Evolutionary conservation across 2,329 filamentous ascomycete genomes (phyloP).

Genomic region (Ceratocystiopsis brevicomis): DNA sequence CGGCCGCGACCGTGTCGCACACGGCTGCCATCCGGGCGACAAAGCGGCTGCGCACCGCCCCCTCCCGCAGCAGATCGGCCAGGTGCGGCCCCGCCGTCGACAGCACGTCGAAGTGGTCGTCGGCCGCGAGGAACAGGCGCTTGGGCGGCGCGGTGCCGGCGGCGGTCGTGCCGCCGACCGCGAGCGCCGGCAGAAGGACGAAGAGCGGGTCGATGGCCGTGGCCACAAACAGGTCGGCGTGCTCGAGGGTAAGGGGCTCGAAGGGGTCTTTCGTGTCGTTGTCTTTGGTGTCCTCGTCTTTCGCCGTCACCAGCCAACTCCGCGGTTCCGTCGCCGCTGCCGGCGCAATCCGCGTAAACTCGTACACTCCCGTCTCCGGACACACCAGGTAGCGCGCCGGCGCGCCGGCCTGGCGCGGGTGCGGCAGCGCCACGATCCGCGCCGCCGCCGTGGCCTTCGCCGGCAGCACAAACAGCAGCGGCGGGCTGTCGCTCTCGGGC

Average conservation of each 20-base stretch:
- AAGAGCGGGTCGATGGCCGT: slow-evolving; percentile 75
- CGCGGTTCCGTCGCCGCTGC: slow-evolving; percentile 34
- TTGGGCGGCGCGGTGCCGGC: slow-evolving; percentile 28
- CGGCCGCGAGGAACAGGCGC: slow-evolving; percentile 46
- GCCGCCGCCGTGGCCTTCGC: slow-evolving; percentile 32
- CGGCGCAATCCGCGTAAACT: slow-evolving; percentile 39
- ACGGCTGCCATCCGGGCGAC: slow-evolving; percentile 48
- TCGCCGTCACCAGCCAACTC: slow-evolving; percentile 38
- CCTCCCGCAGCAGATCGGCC: slow-evolving; percentile 31
- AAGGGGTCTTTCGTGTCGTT: slow-evolving; percentile 9
- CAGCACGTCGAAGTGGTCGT: slow-evolving; percentile 53
- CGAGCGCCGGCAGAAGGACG: slow-evolving; percentile 56
- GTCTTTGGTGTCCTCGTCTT: not conserved
- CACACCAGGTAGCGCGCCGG: slow-evolving; percentile 43
- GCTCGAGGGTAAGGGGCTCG: slow-evolving; percentile 34
- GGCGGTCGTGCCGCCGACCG: slow-evolving; percentile 18
- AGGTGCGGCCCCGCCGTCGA: slow-evolving; percentile 32
- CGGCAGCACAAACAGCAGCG: slow-evolving; percentile 42
- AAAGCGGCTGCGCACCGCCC: slow-evolving; percentile 29
- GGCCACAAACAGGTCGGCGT: slow-evolving; percentile 61
- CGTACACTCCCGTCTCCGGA: slow-evolving; percentile 41
- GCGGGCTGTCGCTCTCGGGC: slow-evolving; percentile 22
- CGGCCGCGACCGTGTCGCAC: slow-evolving; percentile 69
- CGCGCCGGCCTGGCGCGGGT: slow-evolving; percentile 32
- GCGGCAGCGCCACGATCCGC: slow-evolving; percentile 38